These are phyloP conservation scores for Pleurotus djamor DNA, from an alignment of 768 basidiomycete species.

Conservation along the genomic window DNA sequence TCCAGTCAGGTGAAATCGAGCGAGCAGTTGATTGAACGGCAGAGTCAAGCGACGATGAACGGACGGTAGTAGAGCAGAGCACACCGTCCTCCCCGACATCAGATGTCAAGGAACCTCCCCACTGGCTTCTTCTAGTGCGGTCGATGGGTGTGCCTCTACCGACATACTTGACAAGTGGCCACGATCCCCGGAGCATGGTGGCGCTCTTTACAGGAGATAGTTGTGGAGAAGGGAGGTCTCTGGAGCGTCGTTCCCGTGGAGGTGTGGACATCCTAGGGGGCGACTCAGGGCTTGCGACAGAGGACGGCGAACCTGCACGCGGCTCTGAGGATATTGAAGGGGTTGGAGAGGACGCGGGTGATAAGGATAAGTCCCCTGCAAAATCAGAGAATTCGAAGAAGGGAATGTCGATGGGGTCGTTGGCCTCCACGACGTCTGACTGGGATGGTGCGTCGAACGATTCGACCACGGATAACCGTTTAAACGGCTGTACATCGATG, in stretches of 20 bases:
- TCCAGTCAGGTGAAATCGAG: slow-evolving; percentile 40
- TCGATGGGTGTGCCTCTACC: slow-evolving; percentile 50
- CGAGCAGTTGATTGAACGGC: slow-evolving; percentile 21
- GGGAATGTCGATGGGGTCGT: not conserved
- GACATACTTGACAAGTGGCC: slow-evolving; percentile 41
- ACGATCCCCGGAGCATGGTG: slow-evolving; percentile 34
- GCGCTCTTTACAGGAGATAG: slow-evolving; percentile 23
- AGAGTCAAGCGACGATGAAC: slow-evolving; percentile 40
- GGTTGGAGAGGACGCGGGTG: slow-evolving; percentile 1
- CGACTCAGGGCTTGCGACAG: not conserved
- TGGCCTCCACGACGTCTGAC: not conserved
- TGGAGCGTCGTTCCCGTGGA: not conserved
- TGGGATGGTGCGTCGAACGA: not conserved
- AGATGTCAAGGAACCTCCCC: slow-evolving; percentile 31
- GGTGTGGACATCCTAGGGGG: not conserved
- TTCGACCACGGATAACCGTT: not conserved
- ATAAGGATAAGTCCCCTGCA: not conserved
- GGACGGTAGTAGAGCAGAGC: slow-evolving; percentile 30
- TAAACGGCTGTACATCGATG: not conserved
- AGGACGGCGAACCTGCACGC: slow-evolving; percentile 2
- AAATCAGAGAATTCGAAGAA: slow-evolving; percentile 6
- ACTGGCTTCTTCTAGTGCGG: slow-evolving; percentile 37
- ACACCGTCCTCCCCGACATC: slow-evolving; percentile 46
- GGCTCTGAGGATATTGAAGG: slow-evolving; percentile 2
- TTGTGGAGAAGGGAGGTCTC: slow-evolving; percentile 20